These are phyloP conservation scores for Calocybe gangraenosa DNA, from an alignment of 768 basidiomycete species.

Conservation along the genomic window DNA sequence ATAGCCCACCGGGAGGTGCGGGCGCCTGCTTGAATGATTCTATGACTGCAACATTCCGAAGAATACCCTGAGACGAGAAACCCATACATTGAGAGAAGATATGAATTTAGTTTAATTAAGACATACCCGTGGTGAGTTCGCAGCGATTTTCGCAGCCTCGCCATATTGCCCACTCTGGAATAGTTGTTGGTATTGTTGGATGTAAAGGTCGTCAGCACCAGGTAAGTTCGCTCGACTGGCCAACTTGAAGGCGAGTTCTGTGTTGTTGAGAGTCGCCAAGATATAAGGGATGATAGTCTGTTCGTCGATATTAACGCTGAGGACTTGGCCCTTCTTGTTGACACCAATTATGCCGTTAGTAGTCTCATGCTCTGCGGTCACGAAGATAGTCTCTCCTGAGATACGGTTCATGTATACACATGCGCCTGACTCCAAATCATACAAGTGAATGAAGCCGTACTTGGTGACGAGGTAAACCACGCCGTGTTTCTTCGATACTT, in stretches of 20 bases:
- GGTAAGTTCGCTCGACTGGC: conserved; percentile 95
- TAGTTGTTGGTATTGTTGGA: conserved; percentile 89
- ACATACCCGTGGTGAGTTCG: conserved; percentile 87
- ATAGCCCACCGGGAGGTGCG: conserved; percentile 83
- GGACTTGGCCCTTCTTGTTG: conserved; percentile 98
- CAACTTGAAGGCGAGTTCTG: conserved; percentile 96
- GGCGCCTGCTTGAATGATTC: conserved; percentile 97
- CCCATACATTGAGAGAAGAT: conserved; percentile 4
- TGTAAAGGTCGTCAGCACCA: conserved; percentile 95
- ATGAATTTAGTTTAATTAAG: background rate
- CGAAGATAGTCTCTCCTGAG: conserved; percentile 98
- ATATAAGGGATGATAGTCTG: conserved; percentile 95
- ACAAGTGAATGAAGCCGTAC: conserved; percentile 98
- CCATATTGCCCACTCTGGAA: conserved; percentile 86
- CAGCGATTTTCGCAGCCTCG: conserved; percentile 96
- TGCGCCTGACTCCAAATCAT: conserved; percentile 94
- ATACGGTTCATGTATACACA: conserved; percentile 99
- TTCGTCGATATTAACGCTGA: conserved; percentile 96
- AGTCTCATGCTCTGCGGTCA: conserved; percentile 93
- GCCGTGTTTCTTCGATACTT: conserved; percentile 95
- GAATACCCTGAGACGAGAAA: conserved; percentile 57
- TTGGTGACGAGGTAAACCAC: conserved; percentile 98
- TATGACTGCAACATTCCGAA: conserved; percentile 92
- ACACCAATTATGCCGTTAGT: conserved; percentile 97
- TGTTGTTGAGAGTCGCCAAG: conserved; percentile 89